A percentile compares a stretch with the other conserved stretches of the same genome.
phyloP scores from a whole-genome alignment of 306 rosid species.

The Quercus rubra region DNA sequence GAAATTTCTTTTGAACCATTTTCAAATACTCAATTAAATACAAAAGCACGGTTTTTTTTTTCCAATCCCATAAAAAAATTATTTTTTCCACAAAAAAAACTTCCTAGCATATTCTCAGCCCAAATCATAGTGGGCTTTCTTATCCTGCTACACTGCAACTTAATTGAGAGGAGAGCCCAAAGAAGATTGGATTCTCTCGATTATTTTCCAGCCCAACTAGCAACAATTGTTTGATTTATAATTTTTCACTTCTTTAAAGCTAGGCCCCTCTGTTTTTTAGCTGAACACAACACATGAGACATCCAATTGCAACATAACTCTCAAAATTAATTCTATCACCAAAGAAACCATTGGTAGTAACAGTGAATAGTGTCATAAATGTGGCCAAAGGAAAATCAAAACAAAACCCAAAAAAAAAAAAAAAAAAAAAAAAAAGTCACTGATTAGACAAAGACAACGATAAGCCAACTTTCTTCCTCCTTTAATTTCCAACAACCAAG shows the following conservation, averaged over 20 bases:
- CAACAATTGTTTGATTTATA: neutral
- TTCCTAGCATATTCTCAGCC: neutral
- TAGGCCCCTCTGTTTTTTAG: neutral
- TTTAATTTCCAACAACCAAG: neutral
- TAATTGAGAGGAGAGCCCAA: neutral
- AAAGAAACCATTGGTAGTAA: too few relatives aligned
- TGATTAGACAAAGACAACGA: neutral
- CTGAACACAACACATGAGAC: too few relatives aligned
- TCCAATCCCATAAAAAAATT: too few relatives aligned
- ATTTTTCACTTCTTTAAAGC: neutral
- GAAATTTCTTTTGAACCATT: too few relatives aligned
- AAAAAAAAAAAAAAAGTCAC: neutral
- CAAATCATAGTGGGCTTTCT: neutral
- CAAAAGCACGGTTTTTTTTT: too few relatives aligned
- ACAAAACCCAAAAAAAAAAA: too few relatives aligned
- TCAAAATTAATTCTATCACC: too few relatives aligned
- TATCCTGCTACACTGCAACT: neutral
- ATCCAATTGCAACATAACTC: too few relatives aligned
- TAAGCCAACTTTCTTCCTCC: neutral
- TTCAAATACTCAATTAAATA: too few relatives aligned
- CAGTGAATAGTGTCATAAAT: too few relatives aligned
- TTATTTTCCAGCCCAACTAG: neutral
- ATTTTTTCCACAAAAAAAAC: neutral
- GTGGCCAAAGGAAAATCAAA: too few relatives aligned
- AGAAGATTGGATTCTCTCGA: too few relatives aligned